These are phyloP conservation scores for Oryza brachyantha DNA, from an alignment of 176 grass and related monocot genomes.

Conservation along the genomic window DNA sequence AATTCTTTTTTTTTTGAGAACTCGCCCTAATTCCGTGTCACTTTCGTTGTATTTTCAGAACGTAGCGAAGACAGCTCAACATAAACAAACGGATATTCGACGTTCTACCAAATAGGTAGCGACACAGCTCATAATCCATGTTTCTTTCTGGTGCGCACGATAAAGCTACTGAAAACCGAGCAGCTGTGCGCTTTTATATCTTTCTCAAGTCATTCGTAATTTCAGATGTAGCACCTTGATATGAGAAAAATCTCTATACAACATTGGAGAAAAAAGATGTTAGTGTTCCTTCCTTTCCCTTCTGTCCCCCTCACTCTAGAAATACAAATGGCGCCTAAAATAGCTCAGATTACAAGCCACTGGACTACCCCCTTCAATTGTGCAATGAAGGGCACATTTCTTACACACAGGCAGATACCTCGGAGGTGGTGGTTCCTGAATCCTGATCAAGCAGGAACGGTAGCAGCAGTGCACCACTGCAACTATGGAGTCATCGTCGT, in stretches of 20 bases:
- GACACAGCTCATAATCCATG: neutral
- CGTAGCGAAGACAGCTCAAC: neutral
- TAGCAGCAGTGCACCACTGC: slow-evolving; percentile 17
- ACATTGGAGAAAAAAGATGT: slow-evolving; percentile 16
- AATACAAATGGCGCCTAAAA: slow-evolving; percentile 42
- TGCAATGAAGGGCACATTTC: slow-evolving; percentile 26
- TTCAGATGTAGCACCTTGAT: slow-evolving; percentile 37
- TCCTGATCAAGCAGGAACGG: slow-evolving; percentile 8
- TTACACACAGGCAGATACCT: slow-evolving; percentile 24
- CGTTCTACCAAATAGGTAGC: neutral
- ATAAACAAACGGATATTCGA: neutral
- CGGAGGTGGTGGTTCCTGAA: neutral
- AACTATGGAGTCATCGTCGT: neutral
- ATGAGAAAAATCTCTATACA: slow-evolving; percentile 55
- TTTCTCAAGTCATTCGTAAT: slow-evolving; percentile 15
- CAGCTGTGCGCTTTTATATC: slow-evolving; percentile 16
- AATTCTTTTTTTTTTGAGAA: no score
- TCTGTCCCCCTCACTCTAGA: slow-evolving; percentile 53
- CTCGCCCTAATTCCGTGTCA: no score
- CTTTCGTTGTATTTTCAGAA: neutral
- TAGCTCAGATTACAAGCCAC: slow-evolving; percentile 42
- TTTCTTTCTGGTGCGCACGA: neutral
- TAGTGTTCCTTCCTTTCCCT: slow-evolving; percentile 48
- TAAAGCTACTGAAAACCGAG: neutral
- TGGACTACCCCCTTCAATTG: slow-evolving; percentile 26